Conservation (phyloP, 73 alveolate species). For the Paramecium biaurelia region DNA sequence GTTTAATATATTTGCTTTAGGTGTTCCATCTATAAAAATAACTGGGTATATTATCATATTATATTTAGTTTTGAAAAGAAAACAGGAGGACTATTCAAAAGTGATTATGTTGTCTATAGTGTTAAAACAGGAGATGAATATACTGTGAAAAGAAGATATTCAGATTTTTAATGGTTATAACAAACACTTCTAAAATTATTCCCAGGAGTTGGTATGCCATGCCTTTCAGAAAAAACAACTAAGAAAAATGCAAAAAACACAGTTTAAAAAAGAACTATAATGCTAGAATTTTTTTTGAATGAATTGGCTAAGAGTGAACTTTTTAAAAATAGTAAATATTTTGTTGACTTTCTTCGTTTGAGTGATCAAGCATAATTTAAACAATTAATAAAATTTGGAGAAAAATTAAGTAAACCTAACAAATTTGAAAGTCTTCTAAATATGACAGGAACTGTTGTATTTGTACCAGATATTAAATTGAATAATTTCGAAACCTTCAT, state of each 20-base stretch:
- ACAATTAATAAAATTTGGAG: conserved; percentile 5
- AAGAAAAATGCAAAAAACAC: neutral
- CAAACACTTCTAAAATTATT: neutral
- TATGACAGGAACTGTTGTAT: neutral
- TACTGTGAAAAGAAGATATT: neutral
- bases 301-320: conserved; percentile 1
- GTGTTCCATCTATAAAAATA: neutral
- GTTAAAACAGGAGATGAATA: conserved; percentile 2
- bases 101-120: neutral
- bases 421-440: conserved; percentile 37
- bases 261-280: neutral
- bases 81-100: conserved; percentile 43
- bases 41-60: neutral
- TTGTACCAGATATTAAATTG: neutral
- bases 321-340: conserved; percentile 18
- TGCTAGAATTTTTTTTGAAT: neutral
- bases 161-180: conserved; percentile 29
- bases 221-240: neutral
- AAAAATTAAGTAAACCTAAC: neutral
- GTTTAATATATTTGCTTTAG: conserved; percentile 9
- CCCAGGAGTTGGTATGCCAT: conserved; percentile 20
- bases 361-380: neutral
- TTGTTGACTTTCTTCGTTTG: neutral
- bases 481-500: conserved; percentile 3
- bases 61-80: neutral